Evolutionary conservation across 129 eudicot genomes (phyloP).

Genomic region (Flaveria trinervia): DNA sequence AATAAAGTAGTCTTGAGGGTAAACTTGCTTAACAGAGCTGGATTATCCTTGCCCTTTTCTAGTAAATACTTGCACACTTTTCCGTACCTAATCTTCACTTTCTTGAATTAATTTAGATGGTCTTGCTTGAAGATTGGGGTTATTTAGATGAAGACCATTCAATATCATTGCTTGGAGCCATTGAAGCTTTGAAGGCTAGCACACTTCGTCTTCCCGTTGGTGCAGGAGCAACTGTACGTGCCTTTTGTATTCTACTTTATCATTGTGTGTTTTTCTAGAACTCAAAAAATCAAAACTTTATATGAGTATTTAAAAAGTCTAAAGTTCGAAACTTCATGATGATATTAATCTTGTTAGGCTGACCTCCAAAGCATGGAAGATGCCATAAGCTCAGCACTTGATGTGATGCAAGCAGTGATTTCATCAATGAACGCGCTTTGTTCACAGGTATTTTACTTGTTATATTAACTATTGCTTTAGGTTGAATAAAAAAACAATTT

Average conservation of each 20-base stretch:
- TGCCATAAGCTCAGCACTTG: slow-evolving; percentile 76
- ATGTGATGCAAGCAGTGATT: slow-evolving; percentile 78
- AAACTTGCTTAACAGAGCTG: neutral
- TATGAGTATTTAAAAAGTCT: neutral
- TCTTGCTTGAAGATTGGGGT: slow-evolving; percentile 79
- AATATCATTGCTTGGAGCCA: slow-evolving; percentile 78
- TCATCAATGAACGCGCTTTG: slow-evolving; percentile 57
- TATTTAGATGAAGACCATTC: slow-evolving; percentile 75
- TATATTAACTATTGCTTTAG: slow-evolving; percentile 5
- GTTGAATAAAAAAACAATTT: neutral
- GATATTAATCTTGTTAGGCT: slow-evolving; percentile 46
- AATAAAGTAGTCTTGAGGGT: slow-evolving; percentile 12
- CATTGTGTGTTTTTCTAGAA: slow-evolving; percentile 20
- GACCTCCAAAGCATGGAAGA: slow-evolving; percentile 81
- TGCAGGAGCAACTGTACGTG: slow-evolving; percentile 74
- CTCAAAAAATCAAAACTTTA: neutral
- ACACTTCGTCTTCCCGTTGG: slow-evolving; percentile 96
- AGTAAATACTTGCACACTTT: slow-evolving; percentile 8
- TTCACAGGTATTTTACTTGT: slow-evolving; percentile 51
- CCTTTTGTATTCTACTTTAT: slow-evolving; percentile 1
- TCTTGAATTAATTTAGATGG: slow-evolving; percentile 44
- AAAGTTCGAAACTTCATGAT: neutral
- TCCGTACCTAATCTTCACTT: slow-evolving; percentile 10
- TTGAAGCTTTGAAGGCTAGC: slow-evolving; percentile 96
- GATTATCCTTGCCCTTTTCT: neutral